These are phyloP conservation scores for Blastobotrys capitulatus DNA, from an alignment of 1,139 yeast species.

Conservation along the genomic window DNA sequence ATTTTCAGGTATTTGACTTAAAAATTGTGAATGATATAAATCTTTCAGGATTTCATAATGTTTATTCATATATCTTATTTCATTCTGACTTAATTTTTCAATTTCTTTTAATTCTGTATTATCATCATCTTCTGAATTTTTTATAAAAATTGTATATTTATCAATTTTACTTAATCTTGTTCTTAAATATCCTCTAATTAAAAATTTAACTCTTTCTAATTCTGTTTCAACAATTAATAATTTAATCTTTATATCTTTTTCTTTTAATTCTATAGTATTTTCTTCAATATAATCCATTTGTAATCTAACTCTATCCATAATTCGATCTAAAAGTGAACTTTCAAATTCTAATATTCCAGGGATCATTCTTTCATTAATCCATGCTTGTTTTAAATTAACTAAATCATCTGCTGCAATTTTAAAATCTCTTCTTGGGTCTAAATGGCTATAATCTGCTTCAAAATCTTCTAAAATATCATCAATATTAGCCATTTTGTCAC, in stretches of 20 bases:
- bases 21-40: constrained; percentile 62
- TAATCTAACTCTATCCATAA: constrained; percentile 52
- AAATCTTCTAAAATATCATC: constrained; percentile 27
- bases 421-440: constrained; percentile 8
- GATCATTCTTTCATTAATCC: constrained; percentile 80
- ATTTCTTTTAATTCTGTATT: constrained; percentile 29
- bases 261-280: constrained; percentile 48
- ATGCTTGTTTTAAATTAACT: constrained; percentile 47
- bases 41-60: constrained; percentile 62
- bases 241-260: constrained; percentile 64
- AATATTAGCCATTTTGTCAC: constrained; percentile 17
- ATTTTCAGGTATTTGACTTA: constrained; percentile 60
- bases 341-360: constrained; percentile 80
- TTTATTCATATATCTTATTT: constrained; percentile 54
- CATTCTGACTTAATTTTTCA: constrained; percentile 49
- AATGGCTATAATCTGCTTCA: constrained; percentile 13
- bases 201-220: constrained; percentile 75
- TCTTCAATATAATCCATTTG: constrained; percentile 66
- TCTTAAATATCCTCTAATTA: constrained; percentile 73
- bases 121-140: constrained; percentile 18
- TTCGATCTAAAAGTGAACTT: constrained; percentile 49
- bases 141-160: constrained; percentile 53
- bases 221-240: constrained; percentile 87
- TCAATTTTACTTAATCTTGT: constrained; percentile 65
- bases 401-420: constrained; percentile 5